Evolutionary conservation across 2,329 filamentous ascomycete genomes (phyloP).

Genomic region (Fusarium nematophilum): DNA sequence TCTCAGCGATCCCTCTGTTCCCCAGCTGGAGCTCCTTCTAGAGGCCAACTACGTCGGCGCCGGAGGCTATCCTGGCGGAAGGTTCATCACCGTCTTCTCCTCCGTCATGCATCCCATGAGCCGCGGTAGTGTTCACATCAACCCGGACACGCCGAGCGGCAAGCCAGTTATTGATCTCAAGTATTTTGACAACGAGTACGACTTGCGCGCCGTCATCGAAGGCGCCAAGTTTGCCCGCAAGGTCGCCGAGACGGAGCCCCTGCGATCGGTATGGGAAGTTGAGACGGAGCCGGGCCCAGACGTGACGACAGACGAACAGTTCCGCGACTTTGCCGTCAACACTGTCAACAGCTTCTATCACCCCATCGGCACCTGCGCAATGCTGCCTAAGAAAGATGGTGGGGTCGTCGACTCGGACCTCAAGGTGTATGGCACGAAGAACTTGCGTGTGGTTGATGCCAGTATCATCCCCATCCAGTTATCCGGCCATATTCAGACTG

Average conservation of each 20-base stretch:
- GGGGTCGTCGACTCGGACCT: constrained; percentile 58
- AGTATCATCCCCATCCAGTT: constrained; percentile 60
- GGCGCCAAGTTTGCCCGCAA: constrained; percentile 47
- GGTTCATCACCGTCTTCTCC: constrained; percentile 61
- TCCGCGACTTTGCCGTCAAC: constrained; percentile 26
- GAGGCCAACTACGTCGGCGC: constrained; percentile 46
- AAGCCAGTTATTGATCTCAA: constrained; percentile 40
- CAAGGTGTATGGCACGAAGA: constrained; percentile 60
- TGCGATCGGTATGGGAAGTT: constrained; percentile 44
- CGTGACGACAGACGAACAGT: constrained; percentile 31
- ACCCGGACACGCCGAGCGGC: constrained; percentile 24
- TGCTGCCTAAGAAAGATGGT: constrained; percentile 58
- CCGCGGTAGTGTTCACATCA: constrained; percentile 38
- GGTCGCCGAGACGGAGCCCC: constrained; percentile 47
- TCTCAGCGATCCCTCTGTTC: constrained; percentile 46
- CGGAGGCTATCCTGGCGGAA: constrained; percentile 42
- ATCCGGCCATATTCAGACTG: constrained; percentile 61
- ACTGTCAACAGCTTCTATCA: constrained; percentile 48
- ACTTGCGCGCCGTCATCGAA: constrained; percentile 47
- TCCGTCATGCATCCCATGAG: constrained; percentile 71
- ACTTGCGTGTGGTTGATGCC: constrained; percentile 61
- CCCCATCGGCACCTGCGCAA: constrained; percentile 57
- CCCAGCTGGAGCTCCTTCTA: constrained; percentile 45
- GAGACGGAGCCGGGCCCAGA: constrained; percentile 48
- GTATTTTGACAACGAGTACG: constrained; percentile 43